Evolutionary conservation across 345 rosid species (phyloP).

Genomic region (Clausena lansium): DNA sequence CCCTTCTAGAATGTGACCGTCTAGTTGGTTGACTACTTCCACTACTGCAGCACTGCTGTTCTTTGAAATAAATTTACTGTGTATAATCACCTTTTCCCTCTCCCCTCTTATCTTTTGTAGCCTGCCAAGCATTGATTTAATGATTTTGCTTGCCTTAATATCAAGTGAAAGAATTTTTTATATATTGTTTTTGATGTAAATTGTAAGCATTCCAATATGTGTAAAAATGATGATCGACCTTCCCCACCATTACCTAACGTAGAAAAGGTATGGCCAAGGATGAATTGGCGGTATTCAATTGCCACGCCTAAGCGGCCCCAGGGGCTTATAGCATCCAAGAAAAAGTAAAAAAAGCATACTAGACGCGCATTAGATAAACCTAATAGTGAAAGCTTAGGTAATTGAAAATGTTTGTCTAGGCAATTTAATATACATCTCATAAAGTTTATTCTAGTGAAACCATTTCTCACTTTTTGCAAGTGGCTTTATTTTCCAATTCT

Average conservation of each 20-base stretch:
- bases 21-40: no score
- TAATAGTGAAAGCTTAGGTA: neutral
- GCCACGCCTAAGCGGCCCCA: constrained; percentile 16
- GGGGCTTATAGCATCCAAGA: constrained; percentile 34
- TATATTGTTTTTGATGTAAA: neutral
- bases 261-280: constrained; percentile 19
- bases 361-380: neutral
- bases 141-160: neutral
- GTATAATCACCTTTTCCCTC: neutral
- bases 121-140: neutral
- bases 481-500: neutral
- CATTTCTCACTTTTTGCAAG: neutral
- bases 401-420: neutral
- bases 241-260: constrained; percentile 35
- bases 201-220: neutral
- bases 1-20: neutral
- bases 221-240: constrained; percentile 20
- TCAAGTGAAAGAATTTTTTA: neutral
- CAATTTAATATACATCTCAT: neutral
- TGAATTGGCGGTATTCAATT: constrained; percentile 18
- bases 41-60: neutral
- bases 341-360: constrained; percentile 17
- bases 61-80: neutral
- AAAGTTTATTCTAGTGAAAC: neutral
- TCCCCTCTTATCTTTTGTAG: neutral